Percentiles rank a stretch among this genome's conserved stretches.
Conservation (phyloP, 176 grass and related monocot genomes). For the Otatea glauca region DNA sequence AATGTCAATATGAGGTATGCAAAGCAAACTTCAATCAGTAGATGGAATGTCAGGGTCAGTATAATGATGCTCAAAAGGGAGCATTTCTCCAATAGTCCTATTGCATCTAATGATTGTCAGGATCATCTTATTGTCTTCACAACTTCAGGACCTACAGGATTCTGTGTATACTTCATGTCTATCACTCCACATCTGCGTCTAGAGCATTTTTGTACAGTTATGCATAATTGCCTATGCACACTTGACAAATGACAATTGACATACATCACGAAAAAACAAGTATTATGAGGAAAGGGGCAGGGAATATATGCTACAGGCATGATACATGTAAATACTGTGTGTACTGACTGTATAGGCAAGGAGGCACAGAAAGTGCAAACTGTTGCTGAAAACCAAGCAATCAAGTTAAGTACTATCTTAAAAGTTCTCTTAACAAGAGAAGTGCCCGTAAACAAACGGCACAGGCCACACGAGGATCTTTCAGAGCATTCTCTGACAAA, state of each 20-base stretch:
- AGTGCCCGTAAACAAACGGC: background rate
- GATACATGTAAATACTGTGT: background rate
- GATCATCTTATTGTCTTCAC: conserved; percentile 29
- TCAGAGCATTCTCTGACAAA: conserved; percentile 27
- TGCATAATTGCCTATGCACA: background rate
- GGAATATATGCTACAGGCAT: conserved; percentile 1
- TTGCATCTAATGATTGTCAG: conserved; percentile 12
- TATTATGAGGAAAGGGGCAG: background rate
- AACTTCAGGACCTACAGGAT: background rate
- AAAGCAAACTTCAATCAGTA: conserved; percentile 8
- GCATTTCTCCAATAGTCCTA: background rate
- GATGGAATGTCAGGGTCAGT: conserved; percentile 21
- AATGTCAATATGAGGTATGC: conserved; percentile 8
- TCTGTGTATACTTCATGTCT: conserved; percentile 6
- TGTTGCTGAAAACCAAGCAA: conserved; percentile 2
- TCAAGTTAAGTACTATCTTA: conserved; percentile 1
- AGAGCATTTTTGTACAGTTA: background rate
- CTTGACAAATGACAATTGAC: background rate
- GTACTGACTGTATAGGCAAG: background rate
- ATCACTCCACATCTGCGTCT: conserved; percentile 6
- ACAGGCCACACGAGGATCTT: background rate
- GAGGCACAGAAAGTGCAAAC: background rate
- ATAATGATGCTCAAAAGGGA: conserved; percentile 13
- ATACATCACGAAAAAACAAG: background rate
- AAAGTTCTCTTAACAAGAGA: conserved; percentile 16